Percentiles rank a stretch among this genome's conserved stretches.
phyloP scores from a whole-genome alignment of 768 basidiomycete species.

The Multifurca ochricompacta region DNA sequence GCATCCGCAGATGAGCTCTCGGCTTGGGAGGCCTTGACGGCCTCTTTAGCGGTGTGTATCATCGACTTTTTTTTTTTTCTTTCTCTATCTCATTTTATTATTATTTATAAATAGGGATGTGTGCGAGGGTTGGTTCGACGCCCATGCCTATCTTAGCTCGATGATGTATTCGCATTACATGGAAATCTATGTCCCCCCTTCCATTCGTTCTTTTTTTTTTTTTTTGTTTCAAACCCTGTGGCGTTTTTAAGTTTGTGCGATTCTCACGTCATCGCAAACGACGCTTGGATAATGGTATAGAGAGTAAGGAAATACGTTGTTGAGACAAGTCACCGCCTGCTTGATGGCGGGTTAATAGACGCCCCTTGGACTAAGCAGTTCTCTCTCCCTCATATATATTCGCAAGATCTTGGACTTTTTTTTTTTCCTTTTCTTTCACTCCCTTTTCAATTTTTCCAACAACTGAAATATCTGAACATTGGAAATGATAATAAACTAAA shows the following conservation, averaged over 20 bases:
- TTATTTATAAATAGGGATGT: slow-evolving; percentile 18
- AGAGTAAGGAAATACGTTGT: neutral
- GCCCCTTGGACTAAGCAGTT: no score
- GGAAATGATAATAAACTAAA: neutral
- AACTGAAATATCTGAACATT: no score
- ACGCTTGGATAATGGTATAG: no score
- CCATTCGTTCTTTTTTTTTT: no score
- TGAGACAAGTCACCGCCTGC: neutral
- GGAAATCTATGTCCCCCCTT: slow-evolving; percentile 14
- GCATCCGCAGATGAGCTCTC: slow-evolving; percentile 22
- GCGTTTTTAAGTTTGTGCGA: slow-evolving; percentile 9
- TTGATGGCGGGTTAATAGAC: no score
- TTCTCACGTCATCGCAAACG: slow-evolving; percentile 6
- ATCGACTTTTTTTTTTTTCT: neutral
- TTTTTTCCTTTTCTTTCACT: no score
- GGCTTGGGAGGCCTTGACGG: slow-evolving; percentile 20
- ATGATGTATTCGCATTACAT: slow-evolving; percentile 12
- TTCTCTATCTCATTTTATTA: no score
- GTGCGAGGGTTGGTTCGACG: slow-evolving; percentile 11
- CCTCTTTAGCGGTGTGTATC: slow-evolving; percentile 9
- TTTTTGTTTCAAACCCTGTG: neutral
- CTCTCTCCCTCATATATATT: no score
- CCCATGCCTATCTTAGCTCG: slow-evolving; percentile 17
- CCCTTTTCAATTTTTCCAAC: no score
- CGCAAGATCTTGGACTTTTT: no score